A percentile compares a stretch with the other conserved stretches of the same genome.
phyloP scores from a whole-genome alignment of 202 grass and related monocot genomes.

The Zoysia matrella region DNA sequence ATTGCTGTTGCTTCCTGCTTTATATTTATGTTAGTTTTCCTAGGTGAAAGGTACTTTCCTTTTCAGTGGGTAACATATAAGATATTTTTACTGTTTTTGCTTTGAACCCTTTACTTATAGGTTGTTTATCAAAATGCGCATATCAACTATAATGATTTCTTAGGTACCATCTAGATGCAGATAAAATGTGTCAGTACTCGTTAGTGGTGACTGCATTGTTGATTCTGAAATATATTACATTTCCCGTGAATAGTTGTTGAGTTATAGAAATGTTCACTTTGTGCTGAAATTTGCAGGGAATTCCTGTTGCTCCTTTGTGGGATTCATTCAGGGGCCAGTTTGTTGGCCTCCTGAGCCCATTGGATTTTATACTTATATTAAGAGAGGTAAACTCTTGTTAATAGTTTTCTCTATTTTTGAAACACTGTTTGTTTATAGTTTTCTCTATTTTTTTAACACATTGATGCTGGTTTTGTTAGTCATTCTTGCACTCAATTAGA shows the following conservation, averaged over 20 bases:
- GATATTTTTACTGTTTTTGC: neutral
- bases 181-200: constrained; percentile 17
- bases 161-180: neutral
- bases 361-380: constrained; percentile 98
- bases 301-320: constrained; percentile 97
- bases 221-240: constrained; percentile 1
- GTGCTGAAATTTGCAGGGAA: constrained; percentile 65
- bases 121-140: neutral
- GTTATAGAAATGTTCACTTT: constrained; percentile 19
- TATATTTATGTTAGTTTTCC: neutral
- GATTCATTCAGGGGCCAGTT: constrained; percentile 83
- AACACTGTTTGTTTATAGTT: too few relatives aligned
- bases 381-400: constrained; percentile 71
- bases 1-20: neutral
- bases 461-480: neutral
- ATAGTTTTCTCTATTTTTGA: constrained; percentile 17
- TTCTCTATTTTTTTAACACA: neutral
- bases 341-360: constrained; percentile 89
- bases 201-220: neutral
- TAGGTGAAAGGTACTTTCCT: neutral
- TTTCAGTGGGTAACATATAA: neutral
- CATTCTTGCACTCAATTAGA: constrained; percentile 12
- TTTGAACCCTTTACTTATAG: neutral
- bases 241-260: neutral
- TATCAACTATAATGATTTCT: neutral